Evolutionary conservation across 2,329 filamentous ascomycete species (phyloP).

Genomic region (Aspergillus quadricinctus): DNA sequence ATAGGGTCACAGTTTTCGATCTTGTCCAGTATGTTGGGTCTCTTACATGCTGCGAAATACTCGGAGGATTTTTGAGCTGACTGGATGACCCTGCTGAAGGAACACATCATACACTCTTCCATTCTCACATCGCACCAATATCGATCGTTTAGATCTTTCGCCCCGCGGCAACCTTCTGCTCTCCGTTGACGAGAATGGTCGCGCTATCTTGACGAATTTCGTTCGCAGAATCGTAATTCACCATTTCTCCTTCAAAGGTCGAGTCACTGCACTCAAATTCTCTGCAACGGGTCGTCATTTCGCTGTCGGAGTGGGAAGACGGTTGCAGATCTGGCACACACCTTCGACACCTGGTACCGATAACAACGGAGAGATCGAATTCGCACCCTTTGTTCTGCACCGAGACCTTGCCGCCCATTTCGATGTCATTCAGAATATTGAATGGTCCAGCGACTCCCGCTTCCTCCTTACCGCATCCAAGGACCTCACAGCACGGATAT

Average conservation of each 20-base stretch:
- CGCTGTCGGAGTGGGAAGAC: conserved; percentile 78
- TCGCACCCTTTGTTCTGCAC: conserved; percentile 89
- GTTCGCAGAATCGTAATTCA: conserved; percentile 81
- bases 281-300: conserved; percentile 89
- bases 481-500: conserved; percentile 89
- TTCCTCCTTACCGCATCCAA: conserved; percentile 93
- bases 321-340: conserved; percentile 93
- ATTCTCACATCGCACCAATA: conserved; percentile 88
- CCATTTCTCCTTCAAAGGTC: conserved; percentile 89
- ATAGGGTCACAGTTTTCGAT: conserved; percentile 93
- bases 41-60: background rate
- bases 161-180: conserved; percentile 89
- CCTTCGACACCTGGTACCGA: conserved; percentile 81
- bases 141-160: conserved; percentile 79
- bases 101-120: conserved; percentile 53
- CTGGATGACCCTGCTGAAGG: conserved; percentile 16
- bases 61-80: background rate
- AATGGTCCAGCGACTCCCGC: conserved; percentile 93
- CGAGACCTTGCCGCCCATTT: conserved; percentile 84
- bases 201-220: conserved; percentile 88
- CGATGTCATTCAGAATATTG: conserved; percentile 76
- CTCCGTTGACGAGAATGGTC: conserved; percentile 89
- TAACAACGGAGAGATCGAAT: conserved; percentile 78
- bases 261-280: conserved; percentile 79
- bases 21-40: conserved; percentile 72